Evolutionary conservation across 805 yeast genomes (phyloP), one percentile per base, ranked within the genome.

Genomic region (Starmerella vitae): DNA sequence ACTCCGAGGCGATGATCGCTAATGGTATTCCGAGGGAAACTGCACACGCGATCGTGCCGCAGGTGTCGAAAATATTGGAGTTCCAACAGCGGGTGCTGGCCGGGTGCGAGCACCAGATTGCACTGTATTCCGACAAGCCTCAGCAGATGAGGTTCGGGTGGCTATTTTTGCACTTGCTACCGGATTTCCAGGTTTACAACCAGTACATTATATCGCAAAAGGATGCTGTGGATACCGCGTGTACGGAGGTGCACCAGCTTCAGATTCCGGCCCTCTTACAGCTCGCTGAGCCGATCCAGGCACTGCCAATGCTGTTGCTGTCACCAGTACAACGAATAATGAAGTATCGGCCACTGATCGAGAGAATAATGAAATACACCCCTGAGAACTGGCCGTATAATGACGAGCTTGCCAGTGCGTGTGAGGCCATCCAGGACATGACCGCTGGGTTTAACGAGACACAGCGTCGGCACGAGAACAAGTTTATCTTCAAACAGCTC

Each of bases 261-360:
- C 47, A 42, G 38, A n/a, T n/a, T n/a, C n/a, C n/a, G n/a, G 68
- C 68, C 43, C 67, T 75, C 17, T 67, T 78, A 3, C 55, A 63
- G 17, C 61, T 85, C 29, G 74, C 86, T 43, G 88, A 77, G 47
- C 88, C 91, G 20, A 79, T 83, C 31, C 76, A 85, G 55, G 98
- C 88, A 58, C 66, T 91, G 38, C 97, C 82, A 56, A 76, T 88
- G 36, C 82, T 82, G 59, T 67, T 91, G 30, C 73, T 91, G 50
- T 91, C 88, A 58, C 99, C 99, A 0, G 83, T 91, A 28, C 99
- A 91, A 64, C 71, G 99, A 47, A 68, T 91, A n/a, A 83, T 95
- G 67, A 83, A 86, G 57, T 91, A 91, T 59, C 98, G 97, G 2
- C 62, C 91, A 37, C 65, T 91, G 35, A 61, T 91, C 30, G 50